phyloP scores from a whole-genome alignment of 1,284 basidiomycete genomes.

The Cryptococcus deneoformans region DNA sequence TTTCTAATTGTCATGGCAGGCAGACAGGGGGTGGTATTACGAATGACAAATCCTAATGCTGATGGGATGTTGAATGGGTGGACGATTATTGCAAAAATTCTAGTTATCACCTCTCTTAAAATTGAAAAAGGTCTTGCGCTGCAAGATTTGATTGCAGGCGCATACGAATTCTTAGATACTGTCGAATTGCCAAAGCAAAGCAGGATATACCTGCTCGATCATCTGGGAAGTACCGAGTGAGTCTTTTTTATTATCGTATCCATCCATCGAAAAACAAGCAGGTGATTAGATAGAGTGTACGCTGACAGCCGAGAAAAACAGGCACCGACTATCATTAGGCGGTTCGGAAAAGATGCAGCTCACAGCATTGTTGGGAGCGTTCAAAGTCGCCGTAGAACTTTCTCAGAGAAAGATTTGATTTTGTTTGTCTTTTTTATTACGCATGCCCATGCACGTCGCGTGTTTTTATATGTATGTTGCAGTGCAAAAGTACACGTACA shows the following conservation, averaged over 20 bases:
- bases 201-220: conserved; percentile 88
- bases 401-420: conserved; percentile 34
- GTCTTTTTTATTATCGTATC: conserved; percentile 36
- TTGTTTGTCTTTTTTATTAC: neutral
- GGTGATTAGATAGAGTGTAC: no score
- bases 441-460: no score
- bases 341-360: conserved; percentile 94
- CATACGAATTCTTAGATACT: conserved; percentile 85
- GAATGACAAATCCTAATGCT: neutral
- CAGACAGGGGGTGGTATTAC: neutral
- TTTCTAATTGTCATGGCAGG: neutral
- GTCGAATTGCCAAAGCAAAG: conserved; percentile 81
- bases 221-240: conserved; percentile 85
- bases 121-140: conserved; percentile 89
- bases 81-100: neutral
- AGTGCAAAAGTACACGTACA: no score
- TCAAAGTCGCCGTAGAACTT: conserved; percentile 86
- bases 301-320: conserved; percentile 37
- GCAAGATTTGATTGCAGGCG: conserved; percentile 90
- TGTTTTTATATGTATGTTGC: no score
- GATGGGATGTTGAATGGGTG: no score
- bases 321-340: conserved; percentile 88
- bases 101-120: conserved; percentile 85
- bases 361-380: conserved; percentile 84
- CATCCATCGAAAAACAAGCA: no score